These are phyloP conservation scores for Trichomonas tenax DNA, from an alignment of 208 protist species.

Conservation along the genomic window DNA sequence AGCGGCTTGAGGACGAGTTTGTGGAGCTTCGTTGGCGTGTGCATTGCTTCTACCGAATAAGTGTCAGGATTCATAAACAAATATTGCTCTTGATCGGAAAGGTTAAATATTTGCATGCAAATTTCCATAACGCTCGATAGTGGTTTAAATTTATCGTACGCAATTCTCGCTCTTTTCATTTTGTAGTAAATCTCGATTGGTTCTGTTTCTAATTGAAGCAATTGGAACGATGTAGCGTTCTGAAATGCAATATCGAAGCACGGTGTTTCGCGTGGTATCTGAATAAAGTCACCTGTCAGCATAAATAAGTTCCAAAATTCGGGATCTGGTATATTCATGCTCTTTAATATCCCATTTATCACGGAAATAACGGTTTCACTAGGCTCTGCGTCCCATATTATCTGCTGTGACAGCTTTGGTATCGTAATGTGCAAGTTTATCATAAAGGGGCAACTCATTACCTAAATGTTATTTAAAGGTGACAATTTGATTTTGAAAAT, in stretches of 20 bases:
- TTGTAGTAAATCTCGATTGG: background rate
- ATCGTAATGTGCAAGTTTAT: background rate
- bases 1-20: background rate
- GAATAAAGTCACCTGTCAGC: background rate
- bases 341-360: background rate
- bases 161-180: background rate
- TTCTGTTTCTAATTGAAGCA: background rate
- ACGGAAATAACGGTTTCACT: background rate
- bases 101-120: background rate
- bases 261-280: background rate
- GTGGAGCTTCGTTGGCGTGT: background rate
- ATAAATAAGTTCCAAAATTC: background rate
- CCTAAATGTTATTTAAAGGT: background rate
- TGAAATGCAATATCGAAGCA: background rate
- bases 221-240: background rate
- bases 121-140: background rate
- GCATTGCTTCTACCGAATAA: background rate
- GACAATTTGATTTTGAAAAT: background rate
- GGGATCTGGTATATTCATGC: background rate
- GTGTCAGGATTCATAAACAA: background rate
- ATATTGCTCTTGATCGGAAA: background rate
- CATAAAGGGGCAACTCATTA: background rate
- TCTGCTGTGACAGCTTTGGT: background rate
- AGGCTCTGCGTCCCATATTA: background rate
- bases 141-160: background rate